Evolutionary conservation across 129 eudicot genomes (phyloP), one percentile per base, ranked within the genome.

Genomic region (Flaveria linearis): DNA sequence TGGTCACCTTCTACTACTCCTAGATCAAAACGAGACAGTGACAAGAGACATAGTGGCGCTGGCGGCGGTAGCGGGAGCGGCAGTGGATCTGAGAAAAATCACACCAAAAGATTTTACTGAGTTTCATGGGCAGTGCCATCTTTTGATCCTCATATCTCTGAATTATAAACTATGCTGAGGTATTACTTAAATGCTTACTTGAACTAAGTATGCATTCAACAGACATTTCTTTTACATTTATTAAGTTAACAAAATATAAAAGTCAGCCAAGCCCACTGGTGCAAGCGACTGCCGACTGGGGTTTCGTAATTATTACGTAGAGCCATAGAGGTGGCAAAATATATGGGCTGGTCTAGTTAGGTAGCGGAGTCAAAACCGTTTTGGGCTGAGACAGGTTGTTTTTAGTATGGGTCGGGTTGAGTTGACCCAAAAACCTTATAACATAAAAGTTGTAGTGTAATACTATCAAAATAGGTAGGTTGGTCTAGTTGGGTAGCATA

Each of bases 1-100:
- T 84, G 87, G 84, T 68, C 86, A 20, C 85, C 88, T 69, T 33
- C 82, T 4, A 89, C 95, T 26, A 91, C 95, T 13, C 95, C 95
- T 16, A 80, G 87, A 82, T 73, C 86, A 39, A 86, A 76, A 78
- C 80, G 86, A 20, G 89, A 84, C 22, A 72, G 26, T 43, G 85
- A 82, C 14, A 82, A 76, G 84, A 79, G 57, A 74, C 64, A 46
- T 41, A 76, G 45, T 9, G 84, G 79, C 0, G 65, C 77, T 18
- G 15, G 82, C 1, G 58, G 82, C 13, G 68, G 83, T 7, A 79
- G 82, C 50, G 82, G 77, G 14, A 83, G 77, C 2, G 84, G 81
- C 61, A 79, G 77, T 52, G 88, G 89, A 55, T 77, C 84, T 2
- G 85, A 85, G 73, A 84, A 76, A 81, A 73, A 78, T 77, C 69